phyloP scores from a whole-genome alignment of 176 grass and related monocot genomes.

The Poa annua region DNA sequence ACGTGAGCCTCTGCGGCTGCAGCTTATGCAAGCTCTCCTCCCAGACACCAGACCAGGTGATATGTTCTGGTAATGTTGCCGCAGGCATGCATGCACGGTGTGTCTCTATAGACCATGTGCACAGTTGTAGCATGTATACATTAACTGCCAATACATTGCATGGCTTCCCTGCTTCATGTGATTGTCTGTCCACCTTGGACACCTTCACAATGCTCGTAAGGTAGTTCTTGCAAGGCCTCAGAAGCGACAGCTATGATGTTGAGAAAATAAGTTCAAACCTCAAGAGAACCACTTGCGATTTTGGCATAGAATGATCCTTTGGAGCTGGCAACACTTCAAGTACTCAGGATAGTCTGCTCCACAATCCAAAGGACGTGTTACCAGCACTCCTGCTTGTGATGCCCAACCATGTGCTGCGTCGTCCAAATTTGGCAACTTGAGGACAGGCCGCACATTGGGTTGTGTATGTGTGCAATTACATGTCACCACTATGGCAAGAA shows the following conservation, averaged over 20 bases:
- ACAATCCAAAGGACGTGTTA: background rate
- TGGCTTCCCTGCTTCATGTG: background rate
- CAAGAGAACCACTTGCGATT: background rate
- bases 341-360: background rate
- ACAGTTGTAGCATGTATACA: background rate
- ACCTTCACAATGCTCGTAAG: background rate
- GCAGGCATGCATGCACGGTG: background rate
- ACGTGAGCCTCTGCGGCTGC: background rate
- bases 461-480: background rate
- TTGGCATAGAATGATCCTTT: background rate
- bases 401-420: background rate
- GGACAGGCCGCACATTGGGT: background rate
- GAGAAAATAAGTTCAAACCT: background rate
- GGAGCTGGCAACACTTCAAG: background rate
- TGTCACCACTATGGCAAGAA: background rate
- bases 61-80: background rate
- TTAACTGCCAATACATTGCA: background rate
- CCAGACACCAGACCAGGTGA: background rate
- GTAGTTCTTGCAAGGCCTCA: background rate
- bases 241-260: background rate
- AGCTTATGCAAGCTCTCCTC: background rate
- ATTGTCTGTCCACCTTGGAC: background rate
- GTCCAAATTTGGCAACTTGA: background rate
- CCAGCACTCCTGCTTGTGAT: background rate
- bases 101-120: background rate